A percentile compares a stretch with the other conserved stretches of the same genome.
Evolutionary conservation across 768 basidiomycete genomes (phyloP).

Genomic region (Podaxis carcinomalis): DNA sequence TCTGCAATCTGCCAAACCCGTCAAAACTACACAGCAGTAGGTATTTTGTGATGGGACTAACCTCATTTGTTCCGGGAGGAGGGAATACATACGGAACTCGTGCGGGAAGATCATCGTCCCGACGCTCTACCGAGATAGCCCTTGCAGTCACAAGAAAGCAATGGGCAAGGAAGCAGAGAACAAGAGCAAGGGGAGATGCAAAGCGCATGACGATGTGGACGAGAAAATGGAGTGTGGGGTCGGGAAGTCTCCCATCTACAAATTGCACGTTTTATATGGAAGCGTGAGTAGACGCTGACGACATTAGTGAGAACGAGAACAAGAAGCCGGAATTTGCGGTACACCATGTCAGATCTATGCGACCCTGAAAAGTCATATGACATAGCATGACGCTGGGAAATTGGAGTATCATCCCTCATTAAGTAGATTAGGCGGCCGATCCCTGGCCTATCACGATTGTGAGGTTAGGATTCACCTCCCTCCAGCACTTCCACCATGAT

Average conservation of each 20-base stretch:
- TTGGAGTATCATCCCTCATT: not conserved
- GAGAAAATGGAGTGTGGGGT: not conserved
- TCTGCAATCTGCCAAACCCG: conserved; percentile 28
- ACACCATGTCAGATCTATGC: not conserved
- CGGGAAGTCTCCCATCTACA: not conserved
- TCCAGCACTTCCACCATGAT: not conserved
- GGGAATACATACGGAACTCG: conserved; percentile 41
- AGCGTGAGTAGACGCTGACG: conserved; percentile 5
- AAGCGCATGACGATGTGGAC: not conserved
- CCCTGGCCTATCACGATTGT: not conserved
- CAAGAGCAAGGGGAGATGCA: not conserved
- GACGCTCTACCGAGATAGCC: conserved; percentile 9
- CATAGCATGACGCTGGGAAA: not conserved
- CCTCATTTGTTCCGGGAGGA: conserved; percentile 27
- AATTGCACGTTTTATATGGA: not conserved
- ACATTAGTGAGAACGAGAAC: not conserved
- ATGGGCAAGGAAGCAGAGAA: not conserved
- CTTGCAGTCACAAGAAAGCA: not conserved
- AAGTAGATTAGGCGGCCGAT: not conserved
- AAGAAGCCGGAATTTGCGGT: not conserved
- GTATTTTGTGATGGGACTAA: conserved; percentile 4
- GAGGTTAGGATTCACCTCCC: not conserved
- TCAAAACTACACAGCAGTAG: not conserved
- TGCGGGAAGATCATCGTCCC: conserved; percentile 36
- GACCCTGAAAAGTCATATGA: conserved; percentile 5